Percentiles rank a stretch among this genome's conserved stretches.
Evolutionary conservation across 352 stramenopile genomes (phyloP).

Genomic region (Phytophthora fragariaefolia): DNA sequence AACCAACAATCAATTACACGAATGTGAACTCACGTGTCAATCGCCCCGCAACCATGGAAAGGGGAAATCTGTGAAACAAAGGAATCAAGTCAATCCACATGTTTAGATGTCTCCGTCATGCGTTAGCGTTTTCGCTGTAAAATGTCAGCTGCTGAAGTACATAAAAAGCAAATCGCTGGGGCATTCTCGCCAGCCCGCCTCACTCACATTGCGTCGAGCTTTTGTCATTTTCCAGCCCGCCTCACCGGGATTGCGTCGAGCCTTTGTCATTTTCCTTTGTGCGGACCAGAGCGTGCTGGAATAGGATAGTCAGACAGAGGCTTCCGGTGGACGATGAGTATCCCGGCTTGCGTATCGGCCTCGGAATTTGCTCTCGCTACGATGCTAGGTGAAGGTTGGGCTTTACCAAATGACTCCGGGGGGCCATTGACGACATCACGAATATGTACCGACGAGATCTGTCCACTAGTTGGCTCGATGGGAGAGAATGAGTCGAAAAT

Average conservation of each 20-base stretch:
- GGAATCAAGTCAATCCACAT: too few relatives aligned
- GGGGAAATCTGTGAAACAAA: too few relatives aligned
- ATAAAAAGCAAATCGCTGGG: too few relatives aligned
- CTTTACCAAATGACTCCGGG: neutral
- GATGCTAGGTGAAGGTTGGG: neutral
- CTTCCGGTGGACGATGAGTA: neutral
- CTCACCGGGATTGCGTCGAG: neutral
- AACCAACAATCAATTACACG: too few relatives aligned
- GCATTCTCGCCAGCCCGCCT: too few relatives aligned
- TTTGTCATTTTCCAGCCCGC: too few relatives aligned
- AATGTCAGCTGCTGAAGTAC: too few relatives aligned
- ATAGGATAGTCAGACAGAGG: neutral
- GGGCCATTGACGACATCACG: neutral
- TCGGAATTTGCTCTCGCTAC: neutral
- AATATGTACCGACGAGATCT: neutral
- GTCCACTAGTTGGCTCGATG: neutral
- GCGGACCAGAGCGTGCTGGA: neutral
- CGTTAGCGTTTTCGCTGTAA: too few relatives aligned
- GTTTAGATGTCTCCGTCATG: too few relatives aligned
- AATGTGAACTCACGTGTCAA: too few relatives aligned
- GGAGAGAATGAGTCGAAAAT: neutral
- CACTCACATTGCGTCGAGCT: too few relatives aligned
- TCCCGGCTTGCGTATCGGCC: neutral
- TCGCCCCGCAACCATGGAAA: too few relatives aligned
- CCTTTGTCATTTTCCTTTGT: neutral